A percentile compares a stretch with the other conserved stretches of the same genome.
phyloP scores from a whole-genome alignment of 177 flowering plant species.

The Vitis hybrid region DNA sequence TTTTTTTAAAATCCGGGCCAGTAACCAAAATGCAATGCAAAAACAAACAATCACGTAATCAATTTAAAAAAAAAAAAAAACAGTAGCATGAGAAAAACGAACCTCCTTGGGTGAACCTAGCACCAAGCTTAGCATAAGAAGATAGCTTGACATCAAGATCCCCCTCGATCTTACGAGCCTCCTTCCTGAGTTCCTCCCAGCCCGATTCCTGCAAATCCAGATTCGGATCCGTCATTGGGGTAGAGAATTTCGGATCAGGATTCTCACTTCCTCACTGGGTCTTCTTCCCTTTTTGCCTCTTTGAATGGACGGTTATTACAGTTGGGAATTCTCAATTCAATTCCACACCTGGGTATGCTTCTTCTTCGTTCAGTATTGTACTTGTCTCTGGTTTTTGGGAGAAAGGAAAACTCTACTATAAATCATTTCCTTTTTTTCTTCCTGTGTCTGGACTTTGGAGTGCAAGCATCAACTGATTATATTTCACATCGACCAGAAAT shows the following conservation, averaged over 20 bases:
- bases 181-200: conserved; percentile 94
- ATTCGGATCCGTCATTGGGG: conserved; percentile 49
- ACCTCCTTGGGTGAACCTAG: conserved; percentile 81
- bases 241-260: background rate
- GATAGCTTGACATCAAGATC: conserved; percentile 97
- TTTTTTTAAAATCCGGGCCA: too few relatives aligned
- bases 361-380: too few relatives aligned
- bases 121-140: conserved; percentile 90
- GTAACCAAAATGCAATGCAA: background rate
- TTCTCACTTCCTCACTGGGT: background rate
- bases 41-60: background rate
- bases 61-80: background rate
- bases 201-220: conserved; percentile 90
- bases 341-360: too few relatives aligned
- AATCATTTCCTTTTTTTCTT: too few relatives aligned
- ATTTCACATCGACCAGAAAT: too few relatives aligned
- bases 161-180: conserved; percentile 92
- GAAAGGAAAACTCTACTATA: too few relatives aligned
- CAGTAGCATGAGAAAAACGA: background rate
- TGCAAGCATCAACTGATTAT: too few relatives aligned
- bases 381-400: too few relatives aligned
- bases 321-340: background rate
- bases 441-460: too few relatives aligned
- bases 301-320: conserved; percentile 7
- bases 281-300: background rate